A percentile compares a stretch with the other conserved stretches of the same genome.
Conservation (phyloP, 2,329 filamentous ascomycete species). For the Aspergillus transmontanensis region DNA sequence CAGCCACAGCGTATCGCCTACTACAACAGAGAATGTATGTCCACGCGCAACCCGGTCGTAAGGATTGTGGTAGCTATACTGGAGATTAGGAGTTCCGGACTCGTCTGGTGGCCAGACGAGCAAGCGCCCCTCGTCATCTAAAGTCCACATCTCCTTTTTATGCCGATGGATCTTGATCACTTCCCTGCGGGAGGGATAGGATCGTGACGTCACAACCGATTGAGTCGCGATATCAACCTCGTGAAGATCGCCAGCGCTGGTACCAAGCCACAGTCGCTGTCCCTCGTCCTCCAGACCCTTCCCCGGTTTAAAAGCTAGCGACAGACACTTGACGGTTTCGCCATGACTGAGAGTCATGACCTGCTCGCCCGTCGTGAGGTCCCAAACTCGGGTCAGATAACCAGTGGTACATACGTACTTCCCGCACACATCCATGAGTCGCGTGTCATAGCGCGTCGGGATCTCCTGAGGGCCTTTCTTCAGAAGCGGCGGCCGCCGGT, state of each 20-base stretch:
- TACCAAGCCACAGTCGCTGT: slow-evolving; percentile 83
- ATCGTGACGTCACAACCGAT: slow-evolving; percentile 67
- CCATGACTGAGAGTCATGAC: slow-evolving; percentile 80
- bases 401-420: slow-evolving; percentile 85
- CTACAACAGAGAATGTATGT: slow-evolving; percentile 85
- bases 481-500: slow-evolving; percentile 77
- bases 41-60: slow-evolving; percentile 74
- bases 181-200: slow-evolving; percentile 76
- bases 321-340: slow-evolving; percentile 79
- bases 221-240: slow-evolving; percentile 82
- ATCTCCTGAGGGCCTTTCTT: slow-evolving; percentile 76
- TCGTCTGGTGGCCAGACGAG: slow-evolving; percentile 83
- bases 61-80: slow-evolving; percentile 68
- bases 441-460: slow-evolving; percentile 80
- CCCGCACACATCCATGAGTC: slow-evolving; percentile 84
- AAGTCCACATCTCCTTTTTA: slow-evolving; percentile 86
- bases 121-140: slow-evolving; percentile 86
- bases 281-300: slow-evolving; percentile 78
- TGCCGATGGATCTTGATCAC: slow-evolving; percentile 84
- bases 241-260: slow-evolving; percentile 81
- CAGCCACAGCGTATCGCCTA: slow-evolving; percentile 85
- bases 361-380: slow-evolving; percentile 76
- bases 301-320: slow-evolving; percentile 83
- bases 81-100: slow-evolving; percentile 72
- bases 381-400: slow-evolving; percentile 86